phyloP scores from a whole-genome alignment of 768 basidiomycete genomes.

The Pleurotus djamor region DNA sequence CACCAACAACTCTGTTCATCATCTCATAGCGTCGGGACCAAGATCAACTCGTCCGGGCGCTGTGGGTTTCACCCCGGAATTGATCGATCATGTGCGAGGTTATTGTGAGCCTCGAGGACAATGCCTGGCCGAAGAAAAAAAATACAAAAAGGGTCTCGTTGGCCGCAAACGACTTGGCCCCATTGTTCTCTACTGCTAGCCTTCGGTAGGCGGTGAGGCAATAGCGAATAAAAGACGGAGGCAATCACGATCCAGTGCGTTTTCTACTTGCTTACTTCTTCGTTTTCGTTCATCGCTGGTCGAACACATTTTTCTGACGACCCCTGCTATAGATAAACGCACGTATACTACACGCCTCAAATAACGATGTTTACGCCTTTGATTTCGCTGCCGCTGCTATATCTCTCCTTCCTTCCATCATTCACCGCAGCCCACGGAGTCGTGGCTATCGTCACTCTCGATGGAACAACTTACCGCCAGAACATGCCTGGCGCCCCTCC shows the following conservation, averaged over 20 bases:
- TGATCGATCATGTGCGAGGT: not conserved
- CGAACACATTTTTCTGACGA: not conserved
- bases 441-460: constrained; percentile 34
- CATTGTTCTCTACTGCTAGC: not conserved
- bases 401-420: constrained; percentile 24
- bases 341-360: not conserved
- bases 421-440: constrained; percentile 45
- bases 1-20: not conserved
- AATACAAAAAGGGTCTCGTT: not conserved
- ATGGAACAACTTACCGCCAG: constrained; percentile 34
- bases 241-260: not conserved
- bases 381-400: constrained; percentile 24
- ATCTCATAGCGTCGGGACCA: not conserved
- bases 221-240: not conserved
- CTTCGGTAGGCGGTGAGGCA: not conserved
- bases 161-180: not conserved
- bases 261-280: not conserved
- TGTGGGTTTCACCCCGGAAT: not conserved
- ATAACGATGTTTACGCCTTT: constrained; percentile 21
- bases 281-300: not conserved
- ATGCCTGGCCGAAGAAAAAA: not conserved
- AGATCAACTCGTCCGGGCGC: not conserved
- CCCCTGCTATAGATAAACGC: constrained; percentile 3
- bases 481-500: constrained; percentile 22
- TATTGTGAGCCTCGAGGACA: not conserved